These are phyloP conservation scores for Aspergillus sp. DNA, from an alignment of 2,329 filamentous ascomycete genomes.

Conservation along the genomic window DNA sequence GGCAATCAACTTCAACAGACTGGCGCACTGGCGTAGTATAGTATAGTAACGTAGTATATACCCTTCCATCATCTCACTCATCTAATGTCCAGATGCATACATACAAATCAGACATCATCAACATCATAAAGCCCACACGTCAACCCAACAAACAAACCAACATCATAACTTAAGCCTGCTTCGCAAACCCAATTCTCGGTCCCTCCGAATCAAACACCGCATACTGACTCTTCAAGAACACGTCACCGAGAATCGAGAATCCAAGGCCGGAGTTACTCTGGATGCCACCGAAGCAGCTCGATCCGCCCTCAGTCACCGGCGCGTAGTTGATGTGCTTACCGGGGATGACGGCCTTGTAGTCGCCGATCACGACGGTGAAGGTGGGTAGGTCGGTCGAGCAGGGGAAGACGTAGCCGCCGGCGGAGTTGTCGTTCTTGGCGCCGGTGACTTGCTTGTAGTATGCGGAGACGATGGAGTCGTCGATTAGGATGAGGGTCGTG, in stretches of 20 bases:
- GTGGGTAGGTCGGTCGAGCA: constrained; percentile 53
- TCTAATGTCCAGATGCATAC: background rate
- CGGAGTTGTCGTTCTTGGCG: constrained; percentile 46
- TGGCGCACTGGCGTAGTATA: too few species aligned
- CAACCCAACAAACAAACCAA: too few species aligned
- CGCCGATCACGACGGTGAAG: constrained; percentile 54
- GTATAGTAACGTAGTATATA: too few species aligned
- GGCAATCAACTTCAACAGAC: too few species aligned
- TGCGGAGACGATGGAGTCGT: constrained; percentile 51
- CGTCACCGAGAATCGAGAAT: constrained; percentile 71
- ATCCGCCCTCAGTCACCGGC: constrained; percentile 37
- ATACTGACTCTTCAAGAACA: constrained; percentile 76
- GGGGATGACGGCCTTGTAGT: constrained; percentile 51
- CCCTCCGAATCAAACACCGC: constrained; percentile 65
- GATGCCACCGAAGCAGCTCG: constrained; percentile 71
- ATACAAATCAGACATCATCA: background rate
- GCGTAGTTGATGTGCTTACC: constrained; percentile 58
- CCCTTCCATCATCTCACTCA: too few species aligned
- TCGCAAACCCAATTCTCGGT: constrained; percentile 51
- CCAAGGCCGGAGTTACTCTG: constrained; percentile 61
- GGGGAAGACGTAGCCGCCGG: constrained; percentile 58
- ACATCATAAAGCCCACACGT: background rate
- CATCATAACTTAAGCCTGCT: constrained; percentile 27
- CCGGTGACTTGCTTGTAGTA: constrained; percentile 62
- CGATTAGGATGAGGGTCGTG: constrained; percentile 64